Evolutionary conservation across 305 asterid species (phyloP).

Genomic region (Rubia tinctorum): DNA sequence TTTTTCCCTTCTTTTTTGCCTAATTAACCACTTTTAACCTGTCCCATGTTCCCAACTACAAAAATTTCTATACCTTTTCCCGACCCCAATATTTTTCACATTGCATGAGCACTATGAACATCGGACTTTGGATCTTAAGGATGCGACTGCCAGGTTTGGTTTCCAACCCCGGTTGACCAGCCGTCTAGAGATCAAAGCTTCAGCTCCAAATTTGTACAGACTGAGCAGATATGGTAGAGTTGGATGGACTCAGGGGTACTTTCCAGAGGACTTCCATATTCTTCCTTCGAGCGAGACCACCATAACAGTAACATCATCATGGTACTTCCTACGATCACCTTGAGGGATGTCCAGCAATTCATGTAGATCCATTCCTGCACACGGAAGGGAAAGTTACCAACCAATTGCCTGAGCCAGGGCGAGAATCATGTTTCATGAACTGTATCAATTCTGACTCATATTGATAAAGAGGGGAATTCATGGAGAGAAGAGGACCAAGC

Average conservation of each 20-base stretch:
- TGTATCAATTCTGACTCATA: neutral
- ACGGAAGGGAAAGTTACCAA: slow-evolving; percentile 9
- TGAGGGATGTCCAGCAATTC: slow-evolving; percentile 96
- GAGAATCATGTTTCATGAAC: neutral
- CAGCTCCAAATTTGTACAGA: slow-evolving; percentile 10
- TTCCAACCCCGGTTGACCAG: slow-evolving; percentile 8
- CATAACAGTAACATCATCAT: slow-evolving; percentile 97
- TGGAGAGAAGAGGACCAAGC: neutral
- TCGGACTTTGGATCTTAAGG: slow-evolving; percentile 18
- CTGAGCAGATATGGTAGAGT: slow-evolving; percentile 5
- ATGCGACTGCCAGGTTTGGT: slow-evolving; percentile 20
- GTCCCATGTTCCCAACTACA: slow-evolving; percentile 78
- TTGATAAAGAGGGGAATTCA: neutral
- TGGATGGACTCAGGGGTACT: slow-evolving; percentile 52
- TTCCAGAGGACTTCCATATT: slow-evolving; percentile 98
- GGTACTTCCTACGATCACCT: slow-evolving; percentile 96
- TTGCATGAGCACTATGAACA: slow-evolving; percentile 29
- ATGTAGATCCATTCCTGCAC: slow-evolving; percentile 91
- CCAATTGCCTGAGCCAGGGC: neutral
- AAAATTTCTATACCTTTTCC: slow-evolving; percentile 45
- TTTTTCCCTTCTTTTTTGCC: slow-evolving; percentile 9
- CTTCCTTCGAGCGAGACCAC: slow-evolving; percentile 95
- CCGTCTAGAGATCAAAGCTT: slow-evolving; percentile 16
- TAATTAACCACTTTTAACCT: slow-evolving; percentile 33
- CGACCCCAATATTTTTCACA: slow-evolving; percentile 26